Evolutionary conservation across 805 yeast genomes (phyloP).

Genomic region (Spathaspora sp.): DNA sequence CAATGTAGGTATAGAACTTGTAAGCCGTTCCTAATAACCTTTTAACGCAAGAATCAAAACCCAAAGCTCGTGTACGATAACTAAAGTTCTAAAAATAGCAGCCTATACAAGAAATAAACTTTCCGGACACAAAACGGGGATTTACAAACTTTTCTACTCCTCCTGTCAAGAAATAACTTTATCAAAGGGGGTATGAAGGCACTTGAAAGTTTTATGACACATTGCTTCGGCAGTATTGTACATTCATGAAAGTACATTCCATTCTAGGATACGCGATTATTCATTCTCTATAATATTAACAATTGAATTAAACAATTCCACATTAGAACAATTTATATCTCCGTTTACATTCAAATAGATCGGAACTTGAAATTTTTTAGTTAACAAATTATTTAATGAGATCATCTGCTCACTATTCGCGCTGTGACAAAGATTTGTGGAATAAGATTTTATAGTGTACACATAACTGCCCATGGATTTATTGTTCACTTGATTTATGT

Average conservation of each 20-base stretch:
- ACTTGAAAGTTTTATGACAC: background rate
- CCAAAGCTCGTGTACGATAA: no score
- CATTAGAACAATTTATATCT: constrained; percentile 2
- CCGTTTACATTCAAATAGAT: constrained; percentile 30
- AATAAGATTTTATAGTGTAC: constrained; percentile 24
- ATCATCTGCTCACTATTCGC: constrained; percentile 11
- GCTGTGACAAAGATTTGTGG: constrained; percentile 14
- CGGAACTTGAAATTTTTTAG: constrained; percentile 22
- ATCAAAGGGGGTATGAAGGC: no score
- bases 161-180: no score
- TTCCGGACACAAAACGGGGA: background rate
- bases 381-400: constrained; percentile 20
- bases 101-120: no score
- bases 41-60: no score
- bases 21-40: no score
- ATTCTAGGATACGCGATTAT: background rate
- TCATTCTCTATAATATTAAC: background rate
- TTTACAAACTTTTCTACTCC: background rate
- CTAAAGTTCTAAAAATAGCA: no score
- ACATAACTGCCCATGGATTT: constrained; percentile 23
- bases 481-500: constrained; percentile 22
- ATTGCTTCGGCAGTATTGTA: background rate
- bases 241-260: no score
- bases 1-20: no score
- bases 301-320: constrained; percentile 5